These are phyloP conservation scores for Nemania serpens DNA, from an alignment of 2,329 filamentous ascomycete species.

Conservation along the genomic window DNA sequence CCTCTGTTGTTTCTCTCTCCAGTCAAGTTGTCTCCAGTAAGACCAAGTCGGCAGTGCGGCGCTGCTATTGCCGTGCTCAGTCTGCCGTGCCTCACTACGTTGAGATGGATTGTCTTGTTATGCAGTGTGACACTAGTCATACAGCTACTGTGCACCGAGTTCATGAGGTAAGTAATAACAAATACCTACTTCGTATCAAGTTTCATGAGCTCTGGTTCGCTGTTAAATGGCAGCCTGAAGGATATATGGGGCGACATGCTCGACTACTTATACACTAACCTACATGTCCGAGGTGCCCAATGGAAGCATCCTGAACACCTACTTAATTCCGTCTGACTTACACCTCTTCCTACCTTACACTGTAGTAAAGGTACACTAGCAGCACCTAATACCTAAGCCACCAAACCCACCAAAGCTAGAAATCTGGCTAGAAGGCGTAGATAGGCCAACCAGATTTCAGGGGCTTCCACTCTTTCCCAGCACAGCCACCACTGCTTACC, in stretches of 20 bases:
- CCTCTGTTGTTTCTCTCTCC: no score
- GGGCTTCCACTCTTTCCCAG: not conserved
- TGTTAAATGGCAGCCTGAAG: conserved; percentile 27
- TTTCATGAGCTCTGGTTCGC: conserved; percentile 13
- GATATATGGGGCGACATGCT: conserved; percentile 6
- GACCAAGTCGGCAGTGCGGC: conserved; percentile 11
- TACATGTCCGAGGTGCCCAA: not conserved
- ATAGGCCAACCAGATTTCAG: conserved; percentile 21
- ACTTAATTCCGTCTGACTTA: not conserved
- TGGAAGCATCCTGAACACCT: not conserved
- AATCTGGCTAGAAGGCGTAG: not conserved
- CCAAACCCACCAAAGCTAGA: not conserved
- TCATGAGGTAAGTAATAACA: not conserved
- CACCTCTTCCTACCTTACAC: no score
- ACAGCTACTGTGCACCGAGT: no score
- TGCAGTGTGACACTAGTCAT: not conserved
- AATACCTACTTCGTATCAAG: not conserved
- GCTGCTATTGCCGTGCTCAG: not conserved
- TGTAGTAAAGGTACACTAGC: no score
- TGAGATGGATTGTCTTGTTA: not conserved
- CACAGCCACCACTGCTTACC: conserved; percentile 23
- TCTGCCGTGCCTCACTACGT: not conserved
- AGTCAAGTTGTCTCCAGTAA: no score
- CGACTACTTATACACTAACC: not conserved
- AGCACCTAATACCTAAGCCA: not conserved